These are phyloP conservation scores for Candida sojae DNA, from an alignment of 1,139 yeast species.

Conservation along the genomic window DNA sequence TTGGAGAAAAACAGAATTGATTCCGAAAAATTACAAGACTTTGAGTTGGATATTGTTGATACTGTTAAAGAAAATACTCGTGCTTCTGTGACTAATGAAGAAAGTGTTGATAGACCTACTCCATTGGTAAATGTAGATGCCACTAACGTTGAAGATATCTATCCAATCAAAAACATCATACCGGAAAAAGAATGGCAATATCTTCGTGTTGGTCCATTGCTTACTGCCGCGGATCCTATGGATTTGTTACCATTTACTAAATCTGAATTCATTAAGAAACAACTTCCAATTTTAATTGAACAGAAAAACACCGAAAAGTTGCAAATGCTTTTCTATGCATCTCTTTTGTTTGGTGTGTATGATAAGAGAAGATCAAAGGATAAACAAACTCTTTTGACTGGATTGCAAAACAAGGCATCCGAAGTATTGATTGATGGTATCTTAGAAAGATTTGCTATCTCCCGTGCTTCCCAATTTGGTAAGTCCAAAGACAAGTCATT, in stretches of 20 bases:
- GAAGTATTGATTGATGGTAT: slow-evolving; percentile 74
- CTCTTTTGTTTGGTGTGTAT: slow-evolving; percentile 79
- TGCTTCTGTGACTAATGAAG: slow-evolving; percentile 66
- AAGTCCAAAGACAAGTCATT: slow-evolving; percentile 72
- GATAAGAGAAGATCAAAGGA: slow-evolving; percentile 65
- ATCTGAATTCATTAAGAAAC: slow-evolving; percentile 55
- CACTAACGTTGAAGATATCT: slow-evolving; percentile 76
- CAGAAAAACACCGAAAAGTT: slow-evolving; percentile 56
- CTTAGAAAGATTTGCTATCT: slow-evolving; percentile 66
- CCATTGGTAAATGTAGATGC: slow-evolving; percentile 80
- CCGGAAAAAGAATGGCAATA: slow-evolving; percentile 64
- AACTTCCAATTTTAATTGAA: slow-evolving; percentile 42
- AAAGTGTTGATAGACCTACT: slow-evolving; percentile 73
- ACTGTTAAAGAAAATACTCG: slow-evolving; percentile 71
- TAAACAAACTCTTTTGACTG: slow-evolving; percentile 61
- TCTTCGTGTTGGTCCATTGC: slow-evolving; percentile 59
- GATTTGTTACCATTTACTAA: slow-evolving; percentile 63
- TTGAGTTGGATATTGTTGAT: slow-evolving; percentile 81
- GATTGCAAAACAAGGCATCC: slow-evolving; percentile 64
- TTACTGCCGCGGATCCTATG: slow-evolving; percentile 56
- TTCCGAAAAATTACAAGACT: slow-evolving; percentile 71
- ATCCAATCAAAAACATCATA: slow-evolving; percentile 71
- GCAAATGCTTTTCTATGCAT: slow-evolving; percentile 74
- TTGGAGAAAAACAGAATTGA: slow-evolving; percentile 84
- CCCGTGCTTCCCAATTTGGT: slow-evolving; percentile 67